Evolutionary conservation across 2,329 filamentous ascomycete species (phyloP).

Genomic region (Phoma sp.): DNA sequence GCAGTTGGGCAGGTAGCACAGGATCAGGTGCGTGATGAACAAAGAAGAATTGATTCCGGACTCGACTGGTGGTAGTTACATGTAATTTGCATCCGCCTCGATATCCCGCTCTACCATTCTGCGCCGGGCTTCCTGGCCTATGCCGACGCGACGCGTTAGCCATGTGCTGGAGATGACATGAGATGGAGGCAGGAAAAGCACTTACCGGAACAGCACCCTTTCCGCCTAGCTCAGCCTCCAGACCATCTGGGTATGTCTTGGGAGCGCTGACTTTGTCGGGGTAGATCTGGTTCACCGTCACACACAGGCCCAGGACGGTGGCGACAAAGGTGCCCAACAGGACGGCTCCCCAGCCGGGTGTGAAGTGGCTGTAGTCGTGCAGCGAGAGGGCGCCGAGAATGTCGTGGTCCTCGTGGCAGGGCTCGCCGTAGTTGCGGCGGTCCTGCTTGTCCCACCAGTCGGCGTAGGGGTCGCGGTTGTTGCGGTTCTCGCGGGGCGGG

Average conservation of each 20-base stretch:
- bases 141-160: conserved; percentile 6
- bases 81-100: not conserved
- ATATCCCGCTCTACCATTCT: conserved; percentile 21
- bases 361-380: conserved; percentile 86
- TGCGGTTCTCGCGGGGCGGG: conserved; percentile 80
- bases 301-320: conserved; percentile 49
- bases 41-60: conserved; percentile 5
- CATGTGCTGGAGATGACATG: not conserved
- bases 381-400: conserved; percentile 87
- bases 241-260: conserved; percentile 54
- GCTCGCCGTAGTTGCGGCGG: conserved; percentile 94
- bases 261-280: conserved; percentile 56
- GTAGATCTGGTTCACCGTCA: conserved; percentile 49
- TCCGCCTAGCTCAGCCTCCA: conserved; percentile 58
- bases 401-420: conserved; percentile 96
- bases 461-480: conserved; percentile 89
- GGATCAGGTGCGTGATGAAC: too few relatives aligned
- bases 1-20: too few relatives aligned
- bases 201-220: conserved; percentile 50
- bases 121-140: conserved; percentile 34
- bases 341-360: conserved; percentile 73
- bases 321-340: conserved; percentile 54
- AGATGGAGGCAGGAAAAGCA: not conserved
- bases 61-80: conserved; percentile 20
- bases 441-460: conserved; percentile 99